Evolutionary conservation across 805 yeast genomes (phyloP).

Genomic region (Starmerella sp.): DNA sequence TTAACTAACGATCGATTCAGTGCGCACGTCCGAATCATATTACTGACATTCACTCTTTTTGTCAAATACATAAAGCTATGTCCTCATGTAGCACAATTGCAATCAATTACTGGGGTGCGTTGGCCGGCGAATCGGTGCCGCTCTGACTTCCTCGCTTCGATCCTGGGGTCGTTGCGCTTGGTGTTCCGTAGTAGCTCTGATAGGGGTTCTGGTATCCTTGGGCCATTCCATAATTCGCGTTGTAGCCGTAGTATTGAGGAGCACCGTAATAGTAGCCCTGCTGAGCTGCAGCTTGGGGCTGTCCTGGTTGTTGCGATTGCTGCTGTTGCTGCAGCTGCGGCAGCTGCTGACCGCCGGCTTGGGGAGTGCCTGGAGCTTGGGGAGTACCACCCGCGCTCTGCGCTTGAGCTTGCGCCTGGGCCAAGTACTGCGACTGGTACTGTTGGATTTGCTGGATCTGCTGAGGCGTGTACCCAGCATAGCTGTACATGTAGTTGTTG

Average conservation of each 20-base stretch:
- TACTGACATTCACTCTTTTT: no score
- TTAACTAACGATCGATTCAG: no score
- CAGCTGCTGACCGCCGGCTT: neutral
- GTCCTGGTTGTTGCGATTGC: neutral
- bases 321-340: neutral
- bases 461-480: slow-evolving; percentile 1
- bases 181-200: neutral
- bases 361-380: neutral
- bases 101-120: neutral
- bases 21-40: no score
- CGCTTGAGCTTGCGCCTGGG: neutral
- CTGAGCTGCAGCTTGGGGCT: neutral
- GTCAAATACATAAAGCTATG: no score
- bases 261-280: neutral
- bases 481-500: neutral
- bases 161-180: neutral
- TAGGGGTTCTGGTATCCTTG: neutral
- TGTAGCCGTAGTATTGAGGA: neutral
- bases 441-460: slow-evolving; percentile 2
- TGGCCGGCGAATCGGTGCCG: neutral
- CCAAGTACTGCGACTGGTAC: neutral
- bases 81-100: neutral
- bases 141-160: neutral
- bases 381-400: neutral
- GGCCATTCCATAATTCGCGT: neutral